Conservation (phyloP, 768 basidiomycete species). For the Solioccasus polychromus region DNA sequence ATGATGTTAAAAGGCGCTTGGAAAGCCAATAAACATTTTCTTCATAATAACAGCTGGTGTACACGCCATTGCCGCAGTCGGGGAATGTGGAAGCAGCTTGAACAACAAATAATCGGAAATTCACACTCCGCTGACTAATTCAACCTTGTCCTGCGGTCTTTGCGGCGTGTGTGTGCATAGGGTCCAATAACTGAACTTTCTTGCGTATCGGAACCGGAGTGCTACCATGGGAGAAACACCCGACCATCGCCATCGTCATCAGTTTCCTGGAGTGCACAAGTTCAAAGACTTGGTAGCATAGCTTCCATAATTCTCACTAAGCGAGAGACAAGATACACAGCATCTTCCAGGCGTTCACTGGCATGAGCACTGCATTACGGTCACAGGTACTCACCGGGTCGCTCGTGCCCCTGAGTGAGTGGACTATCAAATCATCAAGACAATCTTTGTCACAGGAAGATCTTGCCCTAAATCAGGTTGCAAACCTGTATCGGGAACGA, state of each 20-base stretch:
- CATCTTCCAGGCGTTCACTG: neutral
- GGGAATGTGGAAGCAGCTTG: constrained; percentile 22
- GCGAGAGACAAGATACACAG: constrained; percentile 2
- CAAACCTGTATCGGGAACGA: neutral
- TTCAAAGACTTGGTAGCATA: too few relatives aligned
- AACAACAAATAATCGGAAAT: constrained; percentile 4
- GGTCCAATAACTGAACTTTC: constrained; percentile 7
- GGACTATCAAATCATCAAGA: neutral
- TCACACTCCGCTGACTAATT: constrained; percentile 20
- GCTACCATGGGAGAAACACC: neutral
- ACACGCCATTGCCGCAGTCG: constrained; percentile 31
- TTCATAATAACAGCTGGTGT: constrained; percentile 68
- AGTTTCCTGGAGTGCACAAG: neutral
- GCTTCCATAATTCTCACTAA: constrained; percentile 12
- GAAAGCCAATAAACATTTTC: constrained; percentile 69
- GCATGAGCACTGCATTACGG: neutral
- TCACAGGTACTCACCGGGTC: constrained; percentile 3
- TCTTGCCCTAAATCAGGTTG: neutral
- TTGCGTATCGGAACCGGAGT: constrained; percentile 10
- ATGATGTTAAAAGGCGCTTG: constrained; percentile 36
- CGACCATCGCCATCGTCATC: neutral
- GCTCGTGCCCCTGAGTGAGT: neutral
- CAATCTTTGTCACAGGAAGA: constrained; percentile 1
- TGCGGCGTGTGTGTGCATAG: neutral
- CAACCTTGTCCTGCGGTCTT: neutral